Percentiles rank a stretch among this genome's conserved stretches.
Evolutionary conservation across 2,329 filamentous ascomycete species (phyloP).

Genomic region (Aspergillus tanneri): DNA sequence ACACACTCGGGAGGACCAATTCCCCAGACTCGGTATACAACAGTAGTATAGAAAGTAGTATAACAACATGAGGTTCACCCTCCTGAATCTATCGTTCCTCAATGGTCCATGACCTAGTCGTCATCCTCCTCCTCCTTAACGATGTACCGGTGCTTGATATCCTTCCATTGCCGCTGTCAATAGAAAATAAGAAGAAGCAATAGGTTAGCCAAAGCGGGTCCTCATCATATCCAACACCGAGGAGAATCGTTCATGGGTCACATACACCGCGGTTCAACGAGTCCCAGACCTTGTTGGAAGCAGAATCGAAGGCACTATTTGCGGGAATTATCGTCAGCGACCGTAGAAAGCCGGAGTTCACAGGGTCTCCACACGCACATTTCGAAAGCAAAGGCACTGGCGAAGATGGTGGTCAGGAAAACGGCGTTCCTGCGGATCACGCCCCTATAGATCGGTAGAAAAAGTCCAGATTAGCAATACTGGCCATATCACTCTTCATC

Average conservation of each 20-base stretch:
- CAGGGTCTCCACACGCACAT: constrained; percentile 63
- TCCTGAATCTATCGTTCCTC: constrained; percentile 9
- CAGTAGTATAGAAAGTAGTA: constrained; percentile 8
- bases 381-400: constrained; percentile 84
- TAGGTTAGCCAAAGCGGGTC: neutral
- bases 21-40: constrained; percentile 9
- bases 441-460: constrained; percentile 54
- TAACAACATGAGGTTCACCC: neutral
- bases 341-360: constrained; percentile 3
- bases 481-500: no score
- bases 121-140: constrained; percentile 65
- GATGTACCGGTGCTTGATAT: constrained; percentile 89
- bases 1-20: constrained; percentile 18
- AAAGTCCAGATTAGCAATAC: constrained; percentile 19
- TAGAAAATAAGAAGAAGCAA: neutral
- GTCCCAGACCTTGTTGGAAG: constrained; percentile 87
- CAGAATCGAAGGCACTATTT: constrained; percentile 78
- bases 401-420: constrained; percentile 86
- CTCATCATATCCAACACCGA: neutral
- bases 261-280: constrained; percentile 85
- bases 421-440: constrained; percentile 83
- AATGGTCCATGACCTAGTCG: constrained; percentile 30
- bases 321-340: constrained; percentile 21
- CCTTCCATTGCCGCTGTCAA: constrained; percentile 95
- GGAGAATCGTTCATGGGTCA: constrained; percentile 28